Percentiles rank a stretch among this genome's conserved stretches.
phyloP scores from a whole-genome alignment of 208 protist species.

The Trypanosoma vivax region DNA sequence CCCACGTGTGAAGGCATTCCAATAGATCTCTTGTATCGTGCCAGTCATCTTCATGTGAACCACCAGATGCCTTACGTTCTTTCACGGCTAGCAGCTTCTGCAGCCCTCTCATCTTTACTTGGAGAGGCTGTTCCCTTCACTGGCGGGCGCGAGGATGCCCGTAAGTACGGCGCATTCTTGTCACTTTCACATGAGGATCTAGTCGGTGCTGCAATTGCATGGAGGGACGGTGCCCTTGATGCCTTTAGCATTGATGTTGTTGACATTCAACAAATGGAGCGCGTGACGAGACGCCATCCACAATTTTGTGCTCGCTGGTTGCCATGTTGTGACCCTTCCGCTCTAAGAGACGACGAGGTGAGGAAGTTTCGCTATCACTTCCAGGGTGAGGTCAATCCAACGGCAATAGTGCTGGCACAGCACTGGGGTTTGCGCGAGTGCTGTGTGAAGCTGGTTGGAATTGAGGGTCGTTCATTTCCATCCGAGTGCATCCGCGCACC shows the following conservation, averaged over 20 bases:
- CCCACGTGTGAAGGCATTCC: neutral
- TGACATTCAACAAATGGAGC: constrained; percentile 25
- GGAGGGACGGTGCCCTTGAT: constrained; percentile 6
- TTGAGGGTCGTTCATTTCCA: constrained; percentile 28
- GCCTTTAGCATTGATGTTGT: constrained; percentile 40
- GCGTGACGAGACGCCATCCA: constrained; percentile 21
- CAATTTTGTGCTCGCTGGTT: constrained; percentile 11
- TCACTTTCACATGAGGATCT: constrained; percentile 50
- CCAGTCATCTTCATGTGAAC: constrained; percentile 17
- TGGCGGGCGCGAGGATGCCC: constrained; percentile 20
- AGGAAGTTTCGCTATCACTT: neutral
- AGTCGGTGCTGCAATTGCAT: constrained; percentile 37
- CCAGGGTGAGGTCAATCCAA: constrained; percentile 15
- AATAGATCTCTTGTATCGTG: constrained; percentile 6
- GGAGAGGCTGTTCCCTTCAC: constrained; percentile 19
- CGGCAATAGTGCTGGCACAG: constrained; percentile 31
- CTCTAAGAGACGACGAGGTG: neutral
- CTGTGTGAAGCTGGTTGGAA: constrained; percentile 52
- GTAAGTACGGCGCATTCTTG: constrained; percentile 23
- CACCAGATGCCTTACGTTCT: constrained; percentile 51
- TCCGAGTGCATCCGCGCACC: constrained; percentile 22
- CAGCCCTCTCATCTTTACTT: constrained; percentile 17
- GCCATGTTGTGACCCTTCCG: constrained; percentile 2
- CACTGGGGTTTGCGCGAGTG: constrained; percentile 61
- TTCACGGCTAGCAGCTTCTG: constrained; percentile 53